Percentiles rank a stretch among this genome's conserved stretches.
phyloP scores from a whole-genome alignment of 73 alveolate species.

The Symbiodinium pilosum region DNA sequence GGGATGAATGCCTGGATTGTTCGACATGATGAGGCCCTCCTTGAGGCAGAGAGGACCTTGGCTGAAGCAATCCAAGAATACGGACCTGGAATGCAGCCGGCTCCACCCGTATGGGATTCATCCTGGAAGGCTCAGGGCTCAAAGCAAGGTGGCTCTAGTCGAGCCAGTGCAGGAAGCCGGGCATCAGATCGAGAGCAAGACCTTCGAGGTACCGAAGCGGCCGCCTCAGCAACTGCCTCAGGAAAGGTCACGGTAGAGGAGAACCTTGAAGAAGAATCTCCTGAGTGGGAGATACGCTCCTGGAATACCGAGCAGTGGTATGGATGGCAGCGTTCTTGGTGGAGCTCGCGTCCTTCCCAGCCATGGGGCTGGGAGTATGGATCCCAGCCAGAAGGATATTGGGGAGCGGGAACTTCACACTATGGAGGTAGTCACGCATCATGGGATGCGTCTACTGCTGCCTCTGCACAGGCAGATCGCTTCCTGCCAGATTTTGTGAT shows the following conservation, averaged over 20 bases:
- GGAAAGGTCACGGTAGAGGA: background rate
- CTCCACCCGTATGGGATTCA: background rate
- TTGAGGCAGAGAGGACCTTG: background rate
- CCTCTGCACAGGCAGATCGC: slow-evolving; percentile 7
- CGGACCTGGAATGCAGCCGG: background rate
- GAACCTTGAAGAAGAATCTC: background rate
- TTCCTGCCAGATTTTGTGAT: slow-evolving; percentile 54
- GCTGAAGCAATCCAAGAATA: slow-evolving; percentile 26
- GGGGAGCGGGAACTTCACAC: background rate
- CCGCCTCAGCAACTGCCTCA: no score
- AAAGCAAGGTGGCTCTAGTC: background rate
- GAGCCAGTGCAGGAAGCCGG: background rate
- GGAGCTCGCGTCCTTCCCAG: background rate
- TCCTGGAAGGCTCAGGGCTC: background rate
- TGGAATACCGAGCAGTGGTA: background rate
- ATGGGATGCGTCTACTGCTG: background rate
- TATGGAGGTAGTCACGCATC: background rate
- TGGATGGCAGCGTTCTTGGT: background rate
- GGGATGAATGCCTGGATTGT: slow-evolving; percentile 16
- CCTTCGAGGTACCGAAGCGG: background rate
- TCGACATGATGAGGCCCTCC: background rate
- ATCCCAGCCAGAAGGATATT: background rate
- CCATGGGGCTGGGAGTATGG: background rate
- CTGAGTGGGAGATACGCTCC: background rate
- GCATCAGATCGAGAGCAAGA: background rate